Evolutionary conservation across 2,329 filamentous ascomycete species (phyloP).

Genomic region (Microcera coccophila): DNA sequence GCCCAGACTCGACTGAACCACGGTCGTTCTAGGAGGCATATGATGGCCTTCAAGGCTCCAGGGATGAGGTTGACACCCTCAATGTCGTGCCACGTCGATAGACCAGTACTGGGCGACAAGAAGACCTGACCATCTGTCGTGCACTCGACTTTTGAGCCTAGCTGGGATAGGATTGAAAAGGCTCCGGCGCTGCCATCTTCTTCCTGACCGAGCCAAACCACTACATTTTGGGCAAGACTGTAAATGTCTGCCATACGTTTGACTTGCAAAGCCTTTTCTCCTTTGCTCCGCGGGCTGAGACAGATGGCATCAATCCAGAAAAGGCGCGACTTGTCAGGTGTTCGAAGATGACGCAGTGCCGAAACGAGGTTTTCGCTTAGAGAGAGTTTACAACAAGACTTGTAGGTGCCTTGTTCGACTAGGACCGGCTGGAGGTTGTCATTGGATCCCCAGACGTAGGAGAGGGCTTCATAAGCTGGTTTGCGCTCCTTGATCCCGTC

Average conservation of each 20-base stretch:
- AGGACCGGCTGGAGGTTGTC: background rate
- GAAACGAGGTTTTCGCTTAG: slow-evolving; percentile 1
- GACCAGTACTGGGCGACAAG: background rate
- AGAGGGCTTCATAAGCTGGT: slow-evolving; percentile 5
- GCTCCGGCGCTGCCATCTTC: slow-evolving; percentile 1
- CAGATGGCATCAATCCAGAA: slow-evolving; percentile 16
- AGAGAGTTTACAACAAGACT: background rate
- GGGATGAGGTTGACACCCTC: background rate
- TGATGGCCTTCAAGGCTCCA: background rate
- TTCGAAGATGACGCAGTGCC: slow-evolving; percentile 4
- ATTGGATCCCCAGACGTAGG: slow-evolving; percentile 3
- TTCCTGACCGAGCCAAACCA: slow-evolving; percentile 6
- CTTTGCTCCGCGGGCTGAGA: slow-evolving; percentile 8
- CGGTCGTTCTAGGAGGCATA: background rate
- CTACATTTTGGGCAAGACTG: background rate
- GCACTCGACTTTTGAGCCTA: slow-evolving; percentile 1
- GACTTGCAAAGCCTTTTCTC: slow-evolving; percentile 5
- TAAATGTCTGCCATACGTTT: slow-evolving; percentile 5
- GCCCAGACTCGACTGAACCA: slow-evolving; percentile 2
- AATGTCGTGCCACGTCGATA: slow-evolving; percentile 1
- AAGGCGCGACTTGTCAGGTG: background rate
- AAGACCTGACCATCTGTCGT: background rate
- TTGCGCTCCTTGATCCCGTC: slow-evolving; percentile 1
- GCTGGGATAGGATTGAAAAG: background rate
- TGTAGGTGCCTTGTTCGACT: background rate